Conservation (phyloP, 2,329 filamentous ascomycete species). For the Parastagonospora nodorum region DNA sequence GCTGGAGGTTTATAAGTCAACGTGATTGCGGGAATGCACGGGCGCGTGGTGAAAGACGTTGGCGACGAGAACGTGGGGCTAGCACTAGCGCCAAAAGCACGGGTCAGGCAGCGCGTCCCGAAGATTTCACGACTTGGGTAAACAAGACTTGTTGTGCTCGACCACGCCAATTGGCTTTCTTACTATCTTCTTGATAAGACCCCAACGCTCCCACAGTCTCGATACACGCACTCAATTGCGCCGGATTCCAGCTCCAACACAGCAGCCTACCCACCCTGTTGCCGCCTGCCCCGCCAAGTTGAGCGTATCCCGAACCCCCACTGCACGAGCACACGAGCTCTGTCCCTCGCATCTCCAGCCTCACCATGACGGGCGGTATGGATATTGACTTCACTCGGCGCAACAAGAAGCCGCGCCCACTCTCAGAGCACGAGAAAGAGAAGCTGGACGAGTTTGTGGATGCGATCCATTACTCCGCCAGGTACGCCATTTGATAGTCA, state of each 20-base stretch:
- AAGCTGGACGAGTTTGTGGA: constrained; percentile 91
- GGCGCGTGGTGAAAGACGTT: not conserved
- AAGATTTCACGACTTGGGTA: constrained; percentile 31
- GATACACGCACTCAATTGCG: not conserved
- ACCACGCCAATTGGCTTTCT: constrained; percentile 18
- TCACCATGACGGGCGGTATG: constrained; percentile 44
- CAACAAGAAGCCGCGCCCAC: constrained; percentile 80
- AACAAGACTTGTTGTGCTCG: constrained; percentile 31
- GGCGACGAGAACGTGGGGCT: constrained; percentile 14
- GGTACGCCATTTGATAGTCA: constrained; percentile 60
- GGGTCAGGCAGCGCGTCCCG: constrained; percentile 11
- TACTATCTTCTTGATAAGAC: constrained; percentile 8
- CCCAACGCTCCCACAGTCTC: not conserved
- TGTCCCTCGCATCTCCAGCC: constrained; percentile 7
- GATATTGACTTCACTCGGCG: constrained; percentile 83
- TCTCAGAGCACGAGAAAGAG: constrained; percentile 80
- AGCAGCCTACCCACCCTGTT: constrained; percentile 2
- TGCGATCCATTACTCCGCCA: constrained; percentile 90
- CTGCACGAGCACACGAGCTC: constrained; percentile 40
- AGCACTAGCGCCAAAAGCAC: constrained; percentile 13
- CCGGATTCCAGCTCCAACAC: not conserved
- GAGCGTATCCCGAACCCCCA: constrained; percentile 21
- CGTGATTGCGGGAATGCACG: not conserved
- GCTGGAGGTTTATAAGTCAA: not conserved
- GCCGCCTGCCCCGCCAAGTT: constrained; percentile 23